These are phyloP conservation scores for Penstemon eatonii DNA, from an alignment of 257 asterid species.

Conservation along the genomic window DNA sequence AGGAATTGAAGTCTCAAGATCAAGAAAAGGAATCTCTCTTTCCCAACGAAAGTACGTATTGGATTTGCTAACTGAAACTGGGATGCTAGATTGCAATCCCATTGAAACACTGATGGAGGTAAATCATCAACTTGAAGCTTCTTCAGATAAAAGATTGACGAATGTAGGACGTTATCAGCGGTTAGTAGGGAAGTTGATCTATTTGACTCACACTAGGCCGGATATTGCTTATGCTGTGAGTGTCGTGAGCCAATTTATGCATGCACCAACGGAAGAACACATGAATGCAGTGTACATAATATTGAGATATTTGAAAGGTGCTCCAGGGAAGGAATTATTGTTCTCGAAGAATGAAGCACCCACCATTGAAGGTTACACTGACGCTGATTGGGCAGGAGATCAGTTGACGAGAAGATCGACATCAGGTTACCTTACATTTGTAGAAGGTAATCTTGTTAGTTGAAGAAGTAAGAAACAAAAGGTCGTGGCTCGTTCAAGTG, in stretches of 20 bases:
- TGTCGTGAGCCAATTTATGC: background rate
- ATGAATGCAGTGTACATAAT: background rate
- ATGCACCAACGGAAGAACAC: background rate
- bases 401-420: too few species aligned
- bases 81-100: background rate
- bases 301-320: background rate
- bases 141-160: background rate
- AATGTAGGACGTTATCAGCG: background rate
- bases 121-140: background rate
- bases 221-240: background rate
- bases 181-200: background rate
- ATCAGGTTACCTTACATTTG: too few species aligned
- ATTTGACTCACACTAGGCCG: background rate
- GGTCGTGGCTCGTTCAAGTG: too few species aligned
- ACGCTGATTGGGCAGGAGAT: too few species aligned
- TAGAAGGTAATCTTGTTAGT: too few species aligned
- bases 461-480: too few species aligned
- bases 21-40: background rate
- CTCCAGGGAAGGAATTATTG: background rate
- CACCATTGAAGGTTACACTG: too few species aligned
- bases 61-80: background rate
- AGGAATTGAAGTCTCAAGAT: background rate
- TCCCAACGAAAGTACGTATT: background rate
- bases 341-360: too few species aligned
- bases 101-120: background rate